These are phyloP conservation scores for Lentinula sp. DNA, from an alignment of 768 basidiomycete genomes.

Conservation along the genomic window DNA sequence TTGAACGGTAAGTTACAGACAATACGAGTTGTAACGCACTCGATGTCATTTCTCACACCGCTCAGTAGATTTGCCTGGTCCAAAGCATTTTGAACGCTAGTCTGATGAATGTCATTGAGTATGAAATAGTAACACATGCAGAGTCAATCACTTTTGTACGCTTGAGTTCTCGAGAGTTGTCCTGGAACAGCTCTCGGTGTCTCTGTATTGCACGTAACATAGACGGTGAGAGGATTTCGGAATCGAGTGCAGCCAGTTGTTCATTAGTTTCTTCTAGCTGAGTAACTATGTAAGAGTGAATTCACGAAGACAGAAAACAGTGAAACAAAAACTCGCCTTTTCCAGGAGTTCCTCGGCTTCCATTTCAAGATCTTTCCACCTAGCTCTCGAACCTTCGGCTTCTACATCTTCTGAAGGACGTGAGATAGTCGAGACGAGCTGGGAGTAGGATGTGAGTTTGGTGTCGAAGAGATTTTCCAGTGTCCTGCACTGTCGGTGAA, in stretches of 20 bases:
- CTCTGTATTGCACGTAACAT: slow-evolving; percentile 87
- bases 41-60: slow-evolving; percentile 93
- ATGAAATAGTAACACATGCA: not conserved
- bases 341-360: slow-evolving; percentile 83
- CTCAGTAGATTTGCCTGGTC: slow-evolving; percentile 84
- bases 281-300: slow-evolving; percentile 12
- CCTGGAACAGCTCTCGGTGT: slow-evolving; percentile 85
- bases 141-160: slow-evolving; percentile 67
- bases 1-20: not conserved
- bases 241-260: slow-evolving; percentile 59
- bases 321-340: slow-evolving; percentile 42
- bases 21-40: slow-evolving; percentile 42
- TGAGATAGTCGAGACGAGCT: slow-evolving; percentile 67
- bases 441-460: slow-evolving; percentile 87
- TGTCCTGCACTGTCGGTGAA: slow-evolving; percentile 89
- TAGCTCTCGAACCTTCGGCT: slow-evolving; percentile 59
- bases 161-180: slow-evolving; percentile 77
- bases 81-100: slow-evolving; percentile 75
- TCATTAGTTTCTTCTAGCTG: slow-evolving; percentile 88
- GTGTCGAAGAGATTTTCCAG: slow-evolving; percentile 90
- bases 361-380: slow-evolving; percentile 78
- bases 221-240: slow-evolving; percentile 71
- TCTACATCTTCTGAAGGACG: slow-evolving; percentile 56
- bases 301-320: slow-evolving; percentile 3
- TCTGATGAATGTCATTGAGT: slow-evolving; percentile 27